Percentiles rank a stretch among this genome's conserved stretches.
phyloP scores from a whole-genome alignment of 2,329 filamentous ascomycete species.

The Aureobasidium sp. region DNA sequence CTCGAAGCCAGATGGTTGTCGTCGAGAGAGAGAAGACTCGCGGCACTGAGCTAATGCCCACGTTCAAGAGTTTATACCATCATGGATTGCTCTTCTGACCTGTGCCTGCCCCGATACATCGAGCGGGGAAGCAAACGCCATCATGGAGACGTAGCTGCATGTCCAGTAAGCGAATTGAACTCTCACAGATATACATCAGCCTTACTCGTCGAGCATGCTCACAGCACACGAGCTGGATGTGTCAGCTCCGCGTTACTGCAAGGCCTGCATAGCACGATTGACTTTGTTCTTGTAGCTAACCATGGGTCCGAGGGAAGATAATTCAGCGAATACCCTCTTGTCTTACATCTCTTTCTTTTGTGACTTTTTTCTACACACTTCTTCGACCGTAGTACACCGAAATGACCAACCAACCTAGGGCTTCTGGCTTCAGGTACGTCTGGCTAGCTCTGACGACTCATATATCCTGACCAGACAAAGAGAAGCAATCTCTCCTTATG shows the following conservation, averaged over 20 bases:
- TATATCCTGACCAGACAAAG: not conserved
- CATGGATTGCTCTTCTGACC: not conserved
- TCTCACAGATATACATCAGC: not conserved
- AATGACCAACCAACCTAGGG: conserved; percentile 7
- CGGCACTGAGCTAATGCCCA: not conserved
- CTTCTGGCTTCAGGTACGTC: conserved; percentile 8
- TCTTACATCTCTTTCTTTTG: not conserved
- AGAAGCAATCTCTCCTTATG: not conserved
- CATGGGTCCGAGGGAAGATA: not conserved
- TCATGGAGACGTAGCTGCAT: not conserved
- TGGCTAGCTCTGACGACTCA: not conserved
- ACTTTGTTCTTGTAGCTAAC: not conserved
- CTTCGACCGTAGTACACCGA: not conserved
- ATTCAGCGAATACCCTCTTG: not conserved
- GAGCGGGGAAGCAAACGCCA: not conserved
- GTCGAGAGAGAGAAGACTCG: not conserved
- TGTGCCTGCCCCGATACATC: not conserved
- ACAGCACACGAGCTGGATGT: not conserved
- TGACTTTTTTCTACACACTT: not conserved
- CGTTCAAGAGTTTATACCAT: not conserved
- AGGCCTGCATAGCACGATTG: not conserved
- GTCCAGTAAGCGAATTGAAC: not conserved
- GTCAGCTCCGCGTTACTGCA: not conserved
- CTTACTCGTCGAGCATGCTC: not conserved
- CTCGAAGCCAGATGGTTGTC: not conserved